A percentile compares a stretch with the other conserved stretches of the same genome.
These are phyloP conservation scores for Populus trichocarpa DNA, from an alignment of 441 rosid genomes.

Conservation along the genomic window DNA sequence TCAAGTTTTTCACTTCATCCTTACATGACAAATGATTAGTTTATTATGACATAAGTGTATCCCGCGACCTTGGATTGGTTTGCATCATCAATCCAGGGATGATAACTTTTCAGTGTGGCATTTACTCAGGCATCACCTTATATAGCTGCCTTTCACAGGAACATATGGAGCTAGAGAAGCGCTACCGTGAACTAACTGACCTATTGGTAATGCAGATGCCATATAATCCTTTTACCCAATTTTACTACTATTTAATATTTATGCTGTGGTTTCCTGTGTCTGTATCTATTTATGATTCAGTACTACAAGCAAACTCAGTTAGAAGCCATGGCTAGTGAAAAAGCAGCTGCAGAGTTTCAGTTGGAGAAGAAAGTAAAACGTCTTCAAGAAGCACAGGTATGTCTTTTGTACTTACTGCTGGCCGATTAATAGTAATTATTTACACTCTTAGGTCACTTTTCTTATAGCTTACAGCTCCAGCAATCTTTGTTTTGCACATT, in stretches of 20 bases:
- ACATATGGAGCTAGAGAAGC: slow-evolving; percentile 97
- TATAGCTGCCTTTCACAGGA: slow-evolving; percentile 44
- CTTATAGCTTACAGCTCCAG: slow-evolving; percentile 1
- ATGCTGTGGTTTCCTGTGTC: slow-evolving; percentile 8
- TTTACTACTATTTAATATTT: slow-evolving; percentile 7
- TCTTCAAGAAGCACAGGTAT: slow-evolving; percentile 83
- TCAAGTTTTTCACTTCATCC: not conserved
- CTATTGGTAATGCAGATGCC: slow-evolving; percentile 63
- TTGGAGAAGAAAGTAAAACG: slow-evolving; percentile 92
- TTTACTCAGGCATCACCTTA: slow-evolving; percentile 14
- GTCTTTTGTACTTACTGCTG: slow-evolving; percentile 12
- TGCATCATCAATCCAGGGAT: not conserved
- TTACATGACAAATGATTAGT: not conserved
- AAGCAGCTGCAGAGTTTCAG: slow-evolving; percentile 98
- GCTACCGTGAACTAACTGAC: slow-evolving; percentile 97
- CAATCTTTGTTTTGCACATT: slow-evolving; percentile 12
- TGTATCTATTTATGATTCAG: slow-evolving; percentile 39
- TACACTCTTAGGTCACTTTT: slow-evolving; percentile 7
- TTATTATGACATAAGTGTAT: not conserved
- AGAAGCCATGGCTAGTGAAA: slow-evolving; percentile 97
- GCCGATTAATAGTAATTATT: slow-evolving; percentile 11
- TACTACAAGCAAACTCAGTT: slow-evolving; percentile 98
- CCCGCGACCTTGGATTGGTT: not conserved
- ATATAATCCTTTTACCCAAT: slow-evolving; percentile 6
- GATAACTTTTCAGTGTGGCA: not conserved